These are phyloP conservation scores for Venturia pyrina DNA, from an alignment of 2,329 filamentous ascomycete species.

Conservation along the genomic window DNA sequence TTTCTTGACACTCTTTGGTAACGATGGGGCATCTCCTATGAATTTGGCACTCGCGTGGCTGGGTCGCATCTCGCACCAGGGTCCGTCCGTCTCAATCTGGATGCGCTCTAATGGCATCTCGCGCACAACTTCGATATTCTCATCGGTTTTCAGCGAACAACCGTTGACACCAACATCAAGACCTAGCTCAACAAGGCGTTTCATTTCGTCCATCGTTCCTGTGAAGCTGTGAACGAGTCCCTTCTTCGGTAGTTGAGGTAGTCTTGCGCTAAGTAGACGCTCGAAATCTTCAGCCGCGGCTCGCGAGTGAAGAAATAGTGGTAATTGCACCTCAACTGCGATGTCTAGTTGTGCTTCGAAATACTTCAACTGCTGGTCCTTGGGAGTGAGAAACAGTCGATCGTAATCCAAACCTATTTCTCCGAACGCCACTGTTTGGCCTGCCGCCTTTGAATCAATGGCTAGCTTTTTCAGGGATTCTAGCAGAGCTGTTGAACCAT, in stretches of 20 bases:
- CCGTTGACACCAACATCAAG: slow-evolving; percentile 94
- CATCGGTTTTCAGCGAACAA: slow-evolving; percentile 87
- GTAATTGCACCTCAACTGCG: slow-evolving; percentile 65
- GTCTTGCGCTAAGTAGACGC: slow-evolving; percentile 50
- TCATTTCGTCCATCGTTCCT: slow-evolving; percentile 77
- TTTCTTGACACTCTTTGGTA: slow-evolving; percentile 85
- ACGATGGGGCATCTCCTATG: slow-evolving; percentile 55
- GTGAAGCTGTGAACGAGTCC: slow-evolving; percentile 95
- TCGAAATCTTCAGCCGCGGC: slow-evolving; percentile 84
- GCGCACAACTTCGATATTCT: slow-evolving; percentile 78
- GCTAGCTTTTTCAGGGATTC: slow-evolving; percentile 55
- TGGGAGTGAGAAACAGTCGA: slow-evolving; percentile 70
- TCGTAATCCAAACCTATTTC: slow-evolving; percentile 98
- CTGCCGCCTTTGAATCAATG: slow-evolving; percentile 43
- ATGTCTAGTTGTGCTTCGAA: slow-evolving; percentile 77
- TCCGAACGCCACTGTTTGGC: slow-evolving; percentile 70
- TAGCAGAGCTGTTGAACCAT: slow-evolving; percentile 45
- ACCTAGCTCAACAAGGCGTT: slow-evolving; percentile 65
- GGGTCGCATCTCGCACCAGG: slow-evolving; percentile 90
- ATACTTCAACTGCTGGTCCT: slow-evolving; percentile 69
- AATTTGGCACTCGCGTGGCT: slow-evolving; percentile 77
- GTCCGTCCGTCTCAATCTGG: slow-evolving; percentile 94
- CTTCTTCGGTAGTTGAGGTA: slow-evolving; percentile 59
- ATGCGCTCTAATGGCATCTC: slow-evolving; percentile 68
- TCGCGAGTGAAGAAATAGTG: slow-evolving; percentile 85